A percentile compares a stretch with the other conserved stretches of the same genome.
phyloP scores from a whole-genome alignment of 2,329 filamentous ascomycete genomes.

The Phialemonium atrogriseum region DNA sequence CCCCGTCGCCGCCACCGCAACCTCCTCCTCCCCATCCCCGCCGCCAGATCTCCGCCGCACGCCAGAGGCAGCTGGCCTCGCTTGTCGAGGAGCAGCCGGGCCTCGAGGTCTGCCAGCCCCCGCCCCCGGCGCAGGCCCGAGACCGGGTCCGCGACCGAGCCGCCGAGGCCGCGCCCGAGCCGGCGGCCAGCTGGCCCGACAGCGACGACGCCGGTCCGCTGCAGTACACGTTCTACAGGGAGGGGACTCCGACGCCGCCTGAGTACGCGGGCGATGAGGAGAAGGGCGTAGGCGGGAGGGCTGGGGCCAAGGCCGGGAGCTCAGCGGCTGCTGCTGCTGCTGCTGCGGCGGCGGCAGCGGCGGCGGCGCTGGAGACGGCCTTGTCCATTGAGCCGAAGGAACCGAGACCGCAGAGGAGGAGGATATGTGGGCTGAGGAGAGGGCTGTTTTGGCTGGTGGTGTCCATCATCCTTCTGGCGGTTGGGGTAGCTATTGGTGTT shows the following conservation, averaged over 20 bases:
- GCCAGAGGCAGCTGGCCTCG: too few species aligned
- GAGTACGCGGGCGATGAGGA: constrained; percentile 10
- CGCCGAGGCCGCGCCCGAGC: constrained; percentile 5
- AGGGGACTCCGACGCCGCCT: constrained; percentile 26
- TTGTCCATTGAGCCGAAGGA: constrained; percentile 3
- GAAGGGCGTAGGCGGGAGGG: constrained; percentile 11
- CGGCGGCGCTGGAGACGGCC: constrained; percentile 8
- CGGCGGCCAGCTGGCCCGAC: constrained; percentile 21
- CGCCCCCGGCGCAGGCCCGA: background rate
- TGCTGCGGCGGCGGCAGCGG: constrained; percentile 6
- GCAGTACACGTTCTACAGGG: constrained; percentile 31
- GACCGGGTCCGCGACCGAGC: background rate
- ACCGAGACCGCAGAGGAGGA: constrained; percentile 5
- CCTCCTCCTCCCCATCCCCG: too few species aligned
- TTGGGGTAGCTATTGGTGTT: constrained; percentile 26
- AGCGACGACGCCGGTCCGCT: constrained; percentile 15
- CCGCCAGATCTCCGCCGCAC: too few species aligned
- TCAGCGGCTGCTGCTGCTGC: constrained; percentile 11
- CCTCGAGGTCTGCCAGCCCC: constrained; percentile 3
- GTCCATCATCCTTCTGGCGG: constrained; percentile 19
- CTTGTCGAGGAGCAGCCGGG: constrained; percentile 11
- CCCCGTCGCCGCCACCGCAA: too few species aligned
- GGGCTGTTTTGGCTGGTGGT: constrained; percentile 27
- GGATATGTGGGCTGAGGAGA: constrained; percentile 20
- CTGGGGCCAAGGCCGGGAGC: constrained; percentile 13